Conservation (phyloP, 768 basidiomycete species). For the Lentinus brumalis region DNA sequence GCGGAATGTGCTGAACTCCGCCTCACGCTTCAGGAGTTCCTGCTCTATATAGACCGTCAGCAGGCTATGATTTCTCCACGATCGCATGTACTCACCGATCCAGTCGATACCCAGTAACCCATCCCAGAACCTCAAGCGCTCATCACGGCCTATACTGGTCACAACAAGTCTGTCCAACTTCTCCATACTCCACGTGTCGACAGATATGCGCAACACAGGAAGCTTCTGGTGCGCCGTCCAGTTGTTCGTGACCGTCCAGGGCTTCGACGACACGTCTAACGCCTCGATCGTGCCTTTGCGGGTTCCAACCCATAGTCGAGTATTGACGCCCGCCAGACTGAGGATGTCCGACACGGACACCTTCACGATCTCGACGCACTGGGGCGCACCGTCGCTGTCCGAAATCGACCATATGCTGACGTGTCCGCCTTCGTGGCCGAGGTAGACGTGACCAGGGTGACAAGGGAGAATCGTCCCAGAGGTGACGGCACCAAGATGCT, state of each 20-base stretch:
- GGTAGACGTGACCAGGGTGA: constrained; percentile 65
- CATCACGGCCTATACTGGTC: constrained; percentile 75
- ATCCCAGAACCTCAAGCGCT: constrained; percentile 82
- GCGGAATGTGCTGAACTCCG: constrained; percentile 77
- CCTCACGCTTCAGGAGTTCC: constrained; percentile 74
- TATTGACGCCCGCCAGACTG: constrained; percentile 80
- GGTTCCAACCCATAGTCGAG: constrained; percentile 85
- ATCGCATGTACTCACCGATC: constrained; percentile 64
- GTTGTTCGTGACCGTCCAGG: constrained; percentile 85
- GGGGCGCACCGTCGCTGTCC: constrained; percentile 57
- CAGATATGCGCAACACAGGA: constrained; percentile 63
- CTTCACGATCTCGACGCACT: constrained; percentile 76
- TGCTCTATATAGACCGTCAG: constrained; percentile 50
- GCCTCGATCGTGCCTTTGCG: constrained; percentile 80
- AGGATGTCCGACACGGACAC: constrained; percentile 82
- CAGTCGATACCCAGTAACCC: constrained; percentile 82
- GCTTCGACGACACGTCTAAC: constrained; percentile 71
- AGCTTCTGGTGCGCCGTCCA: constrained; percentile 81
- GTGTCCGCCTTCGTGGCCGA: constrained; percentile 92
- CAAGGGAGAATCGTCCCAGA: constrained; percentile 76
- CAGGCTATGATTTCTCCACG: not conserved
- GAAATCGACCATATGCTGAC: constrained; percentile 76
- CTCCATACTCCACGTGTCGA: constrained; percentile 78
- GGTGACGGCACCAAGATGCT: constrained; percentile 81
- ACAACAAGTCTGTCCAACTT: constrained; percentile 69